Evolutionary conservation across 306 rosid genomes (phyloP).

Genomic region (Cucumis cinereus): DNA sequence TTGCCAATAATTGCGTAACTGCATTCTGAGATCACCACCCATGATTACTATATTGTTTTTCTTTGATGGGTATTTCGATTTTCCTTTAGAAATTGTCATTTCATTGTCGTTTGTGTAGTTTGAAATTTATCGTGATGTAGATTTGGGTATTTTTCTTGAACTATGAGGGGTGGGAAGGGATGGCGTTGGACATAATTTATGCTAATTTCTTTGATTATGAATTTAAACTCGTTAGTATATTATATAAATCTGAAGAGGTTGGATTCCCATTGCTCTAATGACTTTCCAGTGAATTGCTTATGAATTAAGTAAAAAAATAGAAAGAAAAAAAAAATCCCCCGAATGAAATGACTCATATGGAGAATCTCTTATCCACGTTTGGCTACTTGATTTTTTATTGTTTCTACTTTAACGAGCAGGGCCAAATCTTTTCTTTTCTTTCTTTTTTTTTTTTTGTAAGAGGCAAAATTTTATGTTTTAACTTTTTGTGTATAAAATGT

Average conservation of each 20-base stretch:
- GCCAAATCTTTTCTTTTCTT: not conserved
- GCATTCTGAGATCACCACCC: not conserved
- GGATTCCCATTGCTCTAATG: not conserved
- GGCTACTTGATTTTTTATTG: not conserved
- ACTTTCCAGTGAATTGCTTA: not conserved
- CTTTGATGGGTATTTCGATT: not conserved
- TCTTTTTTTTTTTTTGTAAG: too few species aligned
- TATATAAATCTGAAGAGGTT: not conserved
- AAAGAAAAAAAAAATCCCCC: not conserved
- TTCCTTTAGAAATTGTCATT: not conserved
- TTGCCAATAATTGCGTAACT: not conserved
- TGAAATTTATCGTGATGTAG: not conserved
- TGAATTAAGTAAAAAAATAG: not conserved
- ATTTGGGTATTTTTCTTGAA: not conserved
- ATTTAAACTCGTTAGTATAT: not conserved
- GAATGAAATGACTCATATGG: not conserved
- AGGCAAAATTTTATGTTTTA: not conserved
- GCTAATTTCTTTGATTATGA: not conserved
- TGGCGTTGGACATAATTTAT: not conserved
- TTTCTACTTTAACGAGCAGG: not conserved
- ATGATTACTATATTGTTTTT: not conserved
- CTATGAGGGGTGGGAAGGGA: not conserved
- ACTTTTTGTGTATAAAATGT: not conserved
- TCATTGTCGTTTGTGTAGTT: not conserved
- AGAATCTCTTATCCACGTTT: not conserved